Percentiles rank a stretch among this genome's conserved stretches.
Conservation (phyloP, 73 alveolate genomes). For the Effrenium voratum region DNA sequence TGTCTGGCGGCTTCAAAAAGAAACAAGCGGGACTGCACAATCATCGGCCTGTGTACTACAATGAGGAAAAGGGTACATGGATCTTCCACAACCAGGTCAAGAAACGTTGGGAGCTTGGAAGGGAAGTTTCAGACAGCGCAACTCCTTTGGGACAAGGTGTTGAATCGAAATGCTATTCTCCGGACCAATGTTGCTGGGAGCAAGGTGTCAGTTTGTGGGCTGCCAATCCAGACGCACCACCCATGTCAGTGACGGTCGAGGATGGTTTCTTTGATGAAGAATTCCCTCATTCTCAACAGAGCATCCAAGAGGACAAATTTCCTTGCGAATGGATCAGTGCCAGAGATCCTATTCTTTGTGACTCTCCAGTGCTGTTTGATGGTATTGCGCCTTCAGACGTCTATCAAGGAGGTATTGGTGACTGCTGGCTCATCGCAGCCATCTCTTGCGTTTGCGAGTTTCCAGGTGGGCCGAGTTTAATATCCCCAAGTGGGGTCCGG, state of each 20-base stretch:
- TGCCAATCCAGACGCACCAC: neutral
- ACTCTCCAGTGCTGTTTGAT: neutral
- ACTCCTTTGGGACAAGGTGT: neutral
- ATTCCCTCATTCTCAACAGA: slow-evolving; percentile 1
- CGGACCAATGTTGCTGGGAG: neutral
- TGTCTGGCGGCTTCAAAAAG: slow-evolving; percentile 19
- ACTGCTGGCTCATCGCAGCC: slow-evolving; percentile 44
- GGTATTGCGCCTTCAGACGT: slow-evolving; percentile 11
- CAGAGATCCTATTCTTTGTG: neutral
- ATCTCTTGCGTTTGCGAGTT: slow-evolving; percentile 8
- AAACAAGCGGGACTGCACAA: neutral
- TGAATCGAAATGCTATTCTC: slow-evolving; percentile 11
- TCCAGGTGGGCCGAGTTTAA: neutral
- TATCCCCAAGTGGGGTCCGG: neutral
- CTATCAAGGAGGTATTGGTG: slow-evolving; percentile 3
- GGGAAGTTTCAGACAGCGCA: neutral
- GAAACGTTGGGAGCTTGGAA: neutral
- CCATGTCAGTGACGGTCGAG: slow-evolving; percentile 9
- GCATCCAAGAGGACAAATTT: neutral
- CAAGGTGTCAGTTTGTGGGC: neutral
- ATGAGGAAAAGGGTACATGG: slow-evolving; percentile 6
- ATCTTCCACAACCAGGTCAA: neutral
- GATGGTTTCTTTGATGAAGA: slow-evolving; percentile 21
- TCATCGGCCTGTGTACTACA: slow-evolving; percentile 5
- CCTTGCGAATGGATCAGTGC: neutral